Conservation (phyloP, 768 basidiomycete species). For the Podaxis carcinomalis region DNA sequence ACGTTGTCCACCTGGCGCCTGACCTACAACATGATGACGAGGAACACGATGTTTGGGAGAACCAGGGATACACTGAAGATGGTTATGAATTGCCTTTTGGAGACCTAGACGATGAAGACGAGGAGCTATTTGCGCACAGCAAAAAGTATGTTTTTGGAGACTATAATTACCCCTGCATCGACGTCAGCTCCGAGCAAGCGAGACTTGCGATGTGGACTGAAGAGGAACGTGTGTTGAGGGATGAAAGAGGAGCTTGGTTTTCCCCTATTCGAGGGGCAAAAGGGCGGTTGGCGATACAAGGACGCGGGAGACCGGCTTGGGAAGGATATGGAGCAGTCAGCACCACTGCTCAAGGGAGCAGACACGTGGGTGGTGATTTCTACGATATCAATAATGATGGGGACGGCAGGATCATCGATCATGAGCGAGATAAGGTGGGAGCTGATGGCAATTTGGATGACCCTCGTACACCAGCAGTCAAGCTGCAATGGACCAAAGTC, state of each 20-base stretch:
- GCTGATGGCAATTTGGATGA: background rate
- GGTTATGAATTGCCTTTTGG: slow-evolving; percentile 67
- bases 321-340: slow-evolving; percentile 58
- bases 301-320: slow-evolving; percentile 37
- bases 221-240: slow-evolving; percentile 77
- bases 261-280: slow-evolving; percentile 50
- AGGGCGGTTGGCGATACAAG: slow-evolving; percentile 35
- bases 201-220: slow-evolving; percentile 69
- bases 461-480: background rate
- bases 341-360: slow-evolving; percentile 19
- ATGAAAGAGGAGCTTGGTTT: slow-evolving; percentile 72
- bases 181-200: slow-evolving; percentile 77
- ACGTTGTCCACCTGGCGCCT: slow-evolving; percentile 61
- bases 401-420: slow-evolving; percentile 38
- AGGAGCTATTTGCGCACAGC: slow-evolving; percentile 72
- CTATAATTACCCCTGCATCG: slow-evolving; percentile 86
- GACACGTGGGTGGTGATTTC: slow-evolving; percentile 6
- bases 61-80: slow-evolving; percentile 21
- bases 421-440: slow-evolving; percentile 35
- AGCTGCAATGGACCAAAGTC: slow-evolving; percentile 43
- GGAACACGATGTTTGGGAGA: slow-evolving; percentile 37
- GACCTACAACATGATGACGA: slow-evolving; percentile 42
- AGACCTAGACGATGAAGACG: slow-evolving; percentile 65
- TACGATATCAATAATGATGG: slow-evolving; percentile 15
- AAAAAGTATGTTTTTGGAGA: slow-evolving; percentile 83